phyloP scores from a whole-genome alignment of 139 green algal species.

The Chlorokybus atmophyticus region DNA sequence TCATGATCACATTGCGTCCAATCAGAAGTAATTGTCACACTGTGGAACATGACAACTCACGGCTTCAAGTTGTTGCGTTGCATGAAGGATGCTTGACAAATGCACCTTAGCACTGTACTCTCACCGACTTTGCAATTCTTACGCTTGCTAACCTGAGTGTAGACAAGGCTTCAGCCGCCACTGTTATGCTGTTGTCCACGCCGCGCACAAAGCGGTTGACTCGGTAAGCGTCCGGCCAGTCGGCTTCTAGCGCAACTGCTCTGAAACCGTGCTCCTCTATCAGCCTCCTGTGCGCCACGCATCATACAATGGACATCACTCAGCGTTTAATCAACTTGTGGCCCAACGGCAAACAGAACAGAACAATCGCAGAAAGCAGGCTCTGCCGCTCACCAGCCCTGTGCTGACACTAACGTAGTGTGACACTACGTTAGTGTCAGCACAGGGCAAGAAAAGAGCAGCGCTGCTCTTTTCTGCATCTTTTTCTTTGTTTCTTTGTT shows the following conservation, averaged over 20 bases:
- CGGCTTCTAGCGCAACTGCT: constrained; percentile 26
- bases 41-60: constrained; percentile 1
- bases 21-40: too few species aligned
- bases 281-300: not conserved
- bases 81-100: too few species aligned
- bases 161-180: not conserved
- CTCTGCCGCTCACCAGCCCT: not conserved
- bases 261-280: constrained; percentile 14
- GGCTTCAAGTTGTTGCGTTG: not conserved
- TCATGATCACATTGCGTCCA: too few species aligned
- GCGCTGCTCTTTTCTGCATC: too few species aligned
- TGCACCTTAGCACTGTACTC: too few species aligned
- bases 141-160: not conserved
- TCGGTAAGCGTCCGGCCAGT: constrained; percentile 45
- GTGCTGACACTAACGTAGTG: not conserved
- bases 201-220: constrained; percentile 39
- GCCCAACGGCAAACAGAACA: too few species aligned
- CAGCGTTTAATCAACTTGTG: too few species aligned
- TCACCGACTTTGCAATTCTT: not conserved
- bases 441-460: too few species aligned
- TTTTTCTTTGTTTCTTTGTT: too few species aligned
- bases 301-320: not conserved
- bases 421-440: not conserved
- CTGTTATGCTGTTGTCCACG: constrained; percentile 2
- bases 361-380: not conserved